Base-by-base conservation (phyloP, 805 yeast genomes). In the Saccharomycopsis fodiens region DNA sequence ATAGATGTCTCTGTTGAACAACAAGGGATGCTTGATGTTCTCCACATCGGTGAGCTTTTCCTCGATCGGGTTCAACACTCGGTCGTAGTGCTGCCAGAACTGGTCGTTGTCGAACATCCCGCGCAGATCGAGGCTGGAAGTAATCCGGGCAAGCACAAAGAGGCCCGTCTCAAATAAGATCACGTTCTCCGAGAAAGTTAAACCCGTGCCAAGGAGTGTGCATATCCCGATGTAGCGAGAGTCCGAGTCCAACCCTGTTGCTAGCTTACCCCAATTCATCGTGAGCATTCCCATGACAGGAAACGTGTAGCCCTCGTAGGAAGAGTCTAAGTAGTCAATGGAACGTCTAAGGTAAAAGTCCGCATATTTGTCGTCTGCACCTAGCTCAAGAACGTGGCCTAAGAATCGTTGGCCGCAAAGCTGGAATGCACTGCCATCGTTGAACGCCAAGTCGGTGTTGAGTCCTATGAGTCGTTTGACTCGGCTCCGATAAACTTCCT, bases 381-480 rank as follows among this genome's bases (percentile, higher is more conserved):
- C 51, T 3, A 43, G 16, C n/a, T 19, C 29, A 8, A 31, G 27
- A 23, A 50, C 23, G 27, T 46, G 35, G 3, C 46, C 47, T n/a
- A 42, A n/a, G n/a, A 50, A 34, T 27, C 36, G 23, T 3, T 44
- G 20, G 8, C 39, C 47, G 27, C 38, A 42, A 7, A 19, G 27
- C 38, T 50, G 53, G 29, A 46, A 46, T 19, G 40, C 34, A 13
- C 41, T 25, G 34, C 35, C 20, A n/a, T 46, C 36, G 17, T 50
- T 23, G 15, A 10, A 12, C 16, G 43, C 21, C 5, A 46, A 27
- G n/a, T 39, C 29, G 12, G 23, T 17, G 3, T 35, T 22, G 25
- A 48, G 38, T 13, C 27, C 13, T 12, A 45, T 19, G 13, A 34
- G 37, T 13, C 32, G n/a, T n/a, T n/a, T n/a, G n/a, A n/a, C n/a